A percentile compares a stretch with the other conserved stretches of the same genome.
Conservation (phyloP, 257 asterid species). For the Euphrasia confusa region DNA sequence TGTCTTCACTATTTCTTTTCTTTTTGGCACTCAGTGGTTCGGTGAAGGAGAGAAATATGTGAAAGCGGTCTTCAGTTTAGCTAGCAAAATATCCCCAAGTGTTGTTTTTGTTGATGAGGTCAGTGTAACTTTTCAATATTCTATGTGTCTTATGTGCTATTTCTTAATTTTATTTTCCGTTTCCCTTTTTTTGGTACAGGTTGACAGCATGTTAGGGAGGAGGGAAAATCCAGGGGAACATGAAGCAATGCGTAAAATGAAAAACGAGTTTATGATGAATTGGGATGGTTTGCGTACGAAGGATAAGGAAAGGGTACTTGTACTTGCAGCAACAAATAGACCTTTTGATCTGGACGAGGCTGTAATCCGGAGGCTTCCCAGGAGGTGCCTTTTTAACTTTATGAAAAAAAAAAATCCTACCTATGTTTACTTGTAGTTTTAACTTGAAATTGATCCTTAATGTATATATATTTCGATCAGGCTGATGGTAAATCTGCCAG, state of each 20-base stretch:
- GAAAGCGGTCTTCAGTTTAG: constrained; percentile 50
- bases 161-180: not conserved
- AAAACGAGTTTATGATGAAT: constrained; percentile 51
- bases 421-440: too few species aligned
- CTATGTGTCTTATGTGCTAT: not conserved
- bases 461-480: constrained; percentile 26
- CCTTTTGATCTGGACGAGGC: constrained; percentile 61
- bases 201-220: constrained; percentile 51
- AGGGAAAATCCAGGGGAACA: constrained; percentile 45
- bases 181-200: constrained; percentile 26
- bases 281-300: constrained; percentile 57
- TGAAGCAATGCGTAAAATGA: constrained; percentile 53
- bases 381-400: constrained; percentile 31
- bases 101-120: constrained; percentile 59
- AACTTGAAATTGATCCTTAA: not conserved
- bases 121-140: not conserved
- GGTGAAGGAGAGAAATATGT: constrained; percentile 58
- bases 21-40: constrained; percentile 33
- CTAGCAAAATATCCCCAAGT: constrained; percentile 52
- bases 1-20: constrained; percentile 10
- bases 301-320: constrained; percentile 46
- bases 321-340: constrained; percentile 57
- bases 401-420: too few species aligned
- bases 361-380: constrained; percentile 52
- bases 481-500: constrained; percentile 51